A percentile compares a stretch with the other conserved stretches of the same genome.
Evolutionary conservation across 768 basidiomycete species (phyloP).

Genomic region (Rickenella mellea): DNA sequence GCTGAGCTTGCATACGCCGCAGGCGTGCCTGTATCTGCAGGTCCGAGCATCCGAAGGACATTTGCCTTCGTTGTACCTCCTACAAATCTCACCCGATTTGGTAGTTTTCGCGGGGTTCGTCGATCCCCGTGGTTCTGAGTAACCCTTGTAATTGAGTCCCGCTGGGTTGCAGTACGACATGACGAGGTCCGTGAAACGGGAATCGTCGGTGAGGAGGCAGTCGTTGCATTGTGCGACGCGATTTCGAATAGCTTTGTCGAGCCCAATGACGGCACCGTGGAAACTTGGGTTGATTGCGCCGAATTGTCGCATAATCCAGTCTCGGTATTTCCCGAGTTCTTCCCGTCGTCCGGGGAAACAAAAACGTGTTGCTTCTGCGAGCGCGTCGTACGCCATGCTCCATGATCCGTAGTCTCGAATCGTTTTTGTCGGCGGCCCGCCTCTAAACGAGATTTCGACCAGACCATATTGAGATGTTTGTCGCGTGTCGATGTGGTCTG

Average conservation of each 20-base stretch:
- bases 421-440: slow-evolving; percentile 5
- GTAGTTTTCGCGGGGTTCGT: background rate
- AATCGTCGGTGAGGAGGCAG: slow-evolving; percentile 14
- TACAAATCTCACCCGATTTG: background rate
- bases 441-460: slow-evolving; percentile 8
- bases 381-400: slow-evolving; percentile 14
- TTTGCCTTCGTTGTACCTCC: background rate
- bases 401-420: slow-evolving; percentile 16
- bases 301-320: slow-evolving; percentile 18
- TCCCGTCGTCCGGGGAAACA: slow-evolving; percentile 16
- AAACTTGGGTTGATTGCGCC: background rate
- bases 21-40: no score
- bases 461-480: slow-evolving; percentile 13
- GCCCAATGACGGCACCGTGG: slow-evolving; percentile 18
- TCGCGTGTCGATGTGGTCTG: slow-evolving; percentile 7
- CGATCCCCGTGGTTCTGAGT: background rate
- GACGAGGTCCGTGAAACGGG: slow-evolving; percentile 5
- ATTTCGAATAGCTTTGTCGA: slow-evolving; percentile 21
- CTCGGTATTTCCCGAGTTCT: slow-evolving; percentile 17
- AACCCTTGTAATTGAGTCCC: no score
- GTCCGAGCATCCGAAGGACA: background rate
- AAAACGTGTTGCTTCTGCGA: slow-evolving; percentile 11
- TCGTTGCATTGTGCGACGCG: slow-evolving; percentile 11
- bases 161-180: slow-evolving; percentile 1
- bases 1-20: no score